Percentiles rank a stretch among this genome's conserved stretches.
phyloP scores from a whole-genome alignment of 2,329 filamentous ascomycete species.

The Neofusicoccum parvum region DNA sequence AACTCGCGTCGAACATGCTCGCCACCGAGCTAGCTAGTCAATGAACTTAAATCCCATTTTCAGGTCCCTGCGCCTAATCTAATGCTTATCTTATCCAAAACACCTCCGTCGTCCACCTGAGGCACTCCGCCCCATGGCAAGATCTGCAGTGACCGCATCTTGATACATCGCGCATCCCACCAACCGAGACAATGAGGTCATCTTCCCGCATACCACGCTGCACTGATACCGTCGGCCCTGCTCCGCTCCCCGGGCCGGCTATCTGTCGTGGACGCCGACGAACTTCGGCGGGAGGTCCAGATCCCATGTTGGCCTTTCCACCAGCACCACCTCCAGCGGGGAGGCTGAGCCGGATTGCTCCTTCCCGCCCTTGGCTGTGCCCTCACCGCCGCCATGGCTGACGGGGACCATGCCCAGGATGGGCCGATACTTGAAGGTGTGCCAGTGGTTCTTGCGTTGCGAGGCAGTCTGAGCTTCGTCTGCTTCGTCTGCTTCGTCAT shows the following conservation, averaged over 20 bases:
- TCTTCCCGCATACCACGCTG: slow-evolving; percentile 2
- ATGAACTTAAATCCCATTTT: not conserved
- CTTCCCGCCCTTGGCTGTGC: slow-evolving; percentile 28
- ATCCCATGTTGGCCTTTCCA: slow-evolving; percentile 86
- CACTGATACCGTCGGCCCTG: not conserved
- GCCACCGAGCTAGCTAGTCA: not conserved
- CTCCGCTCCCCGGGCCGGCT: not conserved
- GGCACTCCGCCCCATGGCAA: slow-evolving; percentile 2
- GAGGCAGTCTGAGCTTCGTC: slow-evolving; percentile 25
- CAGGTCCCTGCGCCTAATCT: slow-evolving; percentile 8
- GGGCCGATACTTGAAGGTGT: slow-evolving; percentile 91
- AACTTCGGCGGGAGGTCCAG: slow-evolving; percentile 73
- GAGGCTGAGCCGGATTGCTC: slow-evolving; percentile 29
- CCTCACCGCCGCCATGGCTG: slow-evolving; percentile 53
- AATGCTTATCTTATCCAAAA: slow-evolving; percentile 21
- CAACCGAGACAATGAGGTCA: slow-evolving; percentile 14
- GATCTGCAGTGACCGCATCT: slow-evolving; percentile 16
- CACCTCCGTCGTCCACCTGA: slow-evolving; percentile 12
- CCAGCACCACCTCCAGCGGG: slow-evolving; percentile 76
- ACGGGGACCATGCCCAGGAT: slow-evolving; percentile 75
- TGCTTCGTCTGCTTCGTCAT: slow-evolving; percentile 22
- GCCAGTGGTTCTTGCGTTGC: slow-evolving; percentile 60
- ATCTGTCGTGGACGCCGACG: slow-evolving; percentile 38
- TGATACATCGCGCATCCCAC: slow-evolving; percentile 10
- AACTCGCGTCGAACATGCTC: not conserved